Percentiles rank a stretch among this genome's conserved stretches.
Evolutionary conservation across 495 filamentous ascomycete genomes (phyloP).

Genomic region (Clavariopsis aquatica): DNA sequence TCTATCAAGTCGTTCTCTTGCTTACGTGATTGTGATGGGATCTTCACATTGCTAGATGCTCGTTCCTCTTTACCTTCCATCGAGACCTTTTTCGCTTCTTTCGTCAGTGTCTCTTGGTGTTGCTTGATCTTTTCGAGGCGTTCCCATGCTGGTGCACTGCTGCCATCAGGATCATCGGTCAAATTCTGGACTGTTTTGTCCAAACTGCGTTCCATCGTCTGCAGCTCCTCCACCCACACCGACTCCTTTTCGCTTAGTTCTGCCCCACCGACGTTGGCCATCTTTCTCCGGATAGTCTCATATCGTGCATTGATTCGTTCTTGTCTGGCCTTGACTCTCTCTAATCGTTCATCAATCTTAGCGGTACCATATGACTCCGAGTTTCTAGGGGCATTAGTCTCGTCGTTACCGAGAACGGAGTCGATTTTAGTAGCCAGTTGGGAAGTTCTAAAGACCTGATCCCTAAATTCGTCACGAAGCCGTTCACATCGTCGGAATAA

Average conservation of each 20-base stretch:
- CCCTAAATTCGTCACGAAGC: slow-evolving; percentile 67
- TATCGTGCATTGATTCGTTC: slow-evolving; percentile 60
- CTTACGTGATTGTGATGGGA: slow-evolving; percentile 38
- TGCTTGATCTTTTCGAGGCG: slow-evolving; percentile 37
- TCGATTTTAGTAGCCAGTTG: slow-evolving; percentile 68
- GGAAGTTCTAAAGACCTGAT: slow-evolving; percentile 69
- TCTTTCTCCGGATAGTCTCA: slow-evolving; percentile 63
- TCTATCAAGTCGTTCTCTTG: slow-evolving; percentile 36
- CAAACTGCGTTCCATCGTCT: slow-evolving; percentile 50
- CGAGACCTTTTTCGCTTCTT: slow-evolving; percentile 30
- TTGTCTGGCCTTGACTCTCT: slow-evolving; percentile 60
- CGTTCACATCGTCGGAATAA: slow-evolving; percentile 77
- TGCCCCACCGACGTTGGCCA: slow-evolving; percentile 58
- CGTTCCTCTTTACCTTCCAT: slow-evolving; percentile 8
- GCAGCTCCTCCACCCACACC: slow-evolving; percentile 41
- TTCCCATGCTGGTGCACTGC: slow-evolving; percentile 19
- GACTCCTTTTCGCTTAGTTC: slow-evolving; percentile 59
- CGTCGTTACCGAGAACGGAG: slow-evolving; percentile 60
- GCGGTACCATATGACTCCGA: slow-evolving; percentile 51
- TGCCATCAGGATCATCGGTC: slow-evolving; percentile 26
- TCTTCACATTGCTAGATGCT: slow-evolving; percentile 21
- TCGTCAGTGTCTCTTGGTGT: slow-evolving; percentile 31
- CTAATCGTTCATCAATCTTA: slow-evolving; percentile 61
- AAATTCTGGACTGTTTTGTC: slow-evolving; percentile 12
- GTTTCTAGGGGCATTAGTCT: slow-evolving; percentile 47